Conservation (phyloP, 1,139 yeast species). For the Eremothecium cymbalariae region DNA sequence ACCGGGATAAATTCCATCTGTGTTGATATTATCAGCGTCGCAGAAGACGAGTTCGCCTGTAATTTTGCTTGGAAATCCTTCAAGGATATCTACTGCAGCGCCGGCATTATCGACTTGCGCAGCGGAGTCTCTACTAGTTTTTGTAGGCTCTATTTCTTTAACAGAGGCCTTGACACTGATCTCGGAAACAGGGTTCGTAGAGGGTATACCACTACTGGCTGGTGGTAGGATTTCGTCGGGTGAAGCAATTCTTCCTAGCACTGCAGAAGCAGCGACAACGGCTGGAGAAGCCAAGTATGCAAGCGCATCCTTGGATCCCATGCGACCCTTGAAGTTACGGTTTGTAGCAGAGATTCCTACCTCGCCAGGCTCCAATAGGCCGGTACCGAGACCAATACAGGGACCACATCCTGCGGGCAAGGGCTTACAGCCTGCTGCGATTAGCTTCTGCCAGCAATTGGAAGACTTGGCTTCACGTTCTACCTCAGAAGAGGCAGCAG, state of each 20-base stretch:
- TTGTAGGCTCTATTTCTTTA: conserved; percentile 32
- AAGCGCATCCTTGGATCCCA: conserved; percentile 95
- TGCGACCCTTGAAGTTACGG: conserved; percentile 96
- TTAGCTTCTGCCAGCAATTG: conserved; percentile 86
- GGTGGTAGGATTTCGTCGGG: conserved; percentile 63
- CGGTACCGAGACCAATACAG: conserved; percentile 94
- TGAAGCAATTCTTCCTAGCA: conserved; percentile 84
- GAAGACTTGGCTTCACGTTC: conserved; percentile 82
- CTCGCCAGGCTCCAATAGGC: conserved; percentile 87
- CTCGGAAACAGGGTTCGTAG: conserved; percentile 32
- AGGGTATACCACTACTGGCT: conserved; percentile 25
- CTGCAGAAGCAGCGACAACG: conserved; percentile 96
- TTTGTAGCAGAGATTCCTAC: conserved; percentile 98
- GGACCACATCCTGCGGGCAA: conserved; percentile 99
- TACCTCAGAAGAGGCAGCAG: conserved; percentile 92
- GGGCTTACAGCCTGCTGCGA: conserved; percentile 91
- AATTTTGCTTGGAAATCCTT: conserved; percentile 83
- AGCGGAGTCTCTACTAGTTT: conserved; percentile 19
- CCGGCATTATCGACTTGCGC: conserved; percentile 33
- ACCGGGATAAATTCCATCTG: conserved; percentile 98
- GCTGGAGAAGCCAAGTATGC: conserved; percentile 97
- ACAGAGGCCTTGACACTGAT: conserved; percentile 31
- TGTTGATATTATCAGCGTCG: conserved; percentile 95
- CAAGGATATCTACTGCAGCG: conserved; percentile 58
- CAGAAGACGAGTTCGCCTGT: conserved; percentile 89